Evolutionary conservation across 176 grass and related monocot species (phyloP).

Genomic region (Zizania latifolia): DNA sequence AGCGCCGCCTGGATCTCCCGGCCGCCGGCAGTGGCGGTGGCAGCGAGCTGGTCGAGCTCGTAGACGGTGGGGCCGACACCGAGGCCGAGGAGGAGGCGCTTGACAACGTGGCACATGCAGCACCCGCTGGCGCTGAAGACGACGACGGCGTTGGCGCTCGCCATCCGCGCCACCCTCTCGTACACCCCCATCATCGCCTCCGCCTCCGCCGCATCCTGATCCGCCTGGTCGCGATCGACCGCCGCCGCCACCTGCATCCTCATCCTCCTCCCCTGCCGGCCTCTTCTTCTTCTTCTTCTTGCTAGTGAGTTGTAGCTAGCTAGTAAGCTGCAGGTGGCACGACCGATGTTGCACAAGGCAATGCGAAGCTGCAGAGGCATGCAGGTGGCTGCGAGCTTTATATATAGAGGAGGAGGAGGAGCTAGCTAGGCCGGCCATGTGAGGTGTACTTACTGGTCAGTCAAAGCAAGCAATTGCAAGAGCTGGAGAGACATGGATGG

Average conservation of each 20-base stretch:
- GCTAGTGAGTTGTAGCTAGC: not conserved
- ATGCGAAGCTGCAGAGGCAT: too few species aligned
- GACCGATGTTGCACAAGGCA: too few species aligned
- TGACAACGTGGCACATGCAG: constrained; percentile 98
- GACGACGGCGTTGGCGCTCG: constrained; percentile 77
- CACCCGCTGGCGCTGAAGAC: constrained; percentile 86
- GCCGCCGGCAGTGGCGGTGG: constrained; percentile 21
- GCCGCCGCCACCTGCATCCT: constrained; percentile 34
- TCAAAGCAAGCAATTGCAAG: too few species aligned
- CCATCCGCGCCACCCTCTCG: constrained; percentile 73
- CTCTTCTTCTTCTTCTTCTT: not conserved
- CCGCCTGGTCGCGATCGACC: too few species aligned
- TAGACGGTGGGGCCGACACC: constrained; percentile 83
- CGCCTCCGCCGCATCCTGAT: not conserved
- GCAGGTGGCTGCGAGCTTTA: not conserved
- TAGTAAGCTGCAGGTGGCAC: not conserved
- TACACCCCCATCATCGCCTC: constrained; percentile 31
- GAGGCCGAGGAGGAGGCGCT: constrained; percentile 78
- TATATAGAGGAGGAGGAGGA: not conserved
- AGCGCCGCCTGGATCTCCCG: constrained; percentile 75
- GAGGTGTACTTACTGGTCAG: constrained; percentile 19
- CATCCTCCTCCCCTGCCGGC: constrained; percentile 14
- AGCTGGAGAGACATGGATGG: constrained; percentile 47
- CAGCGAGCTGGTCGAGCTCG: constrained; percentile 67
- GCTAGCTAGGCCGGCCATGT: not conserved